Evolutionary conservation across 1,139 yeast genomes (phyloP), one percentile per base, ranked within the genome.

Genomic region (Yamadazyma jaroonii): DNA sequence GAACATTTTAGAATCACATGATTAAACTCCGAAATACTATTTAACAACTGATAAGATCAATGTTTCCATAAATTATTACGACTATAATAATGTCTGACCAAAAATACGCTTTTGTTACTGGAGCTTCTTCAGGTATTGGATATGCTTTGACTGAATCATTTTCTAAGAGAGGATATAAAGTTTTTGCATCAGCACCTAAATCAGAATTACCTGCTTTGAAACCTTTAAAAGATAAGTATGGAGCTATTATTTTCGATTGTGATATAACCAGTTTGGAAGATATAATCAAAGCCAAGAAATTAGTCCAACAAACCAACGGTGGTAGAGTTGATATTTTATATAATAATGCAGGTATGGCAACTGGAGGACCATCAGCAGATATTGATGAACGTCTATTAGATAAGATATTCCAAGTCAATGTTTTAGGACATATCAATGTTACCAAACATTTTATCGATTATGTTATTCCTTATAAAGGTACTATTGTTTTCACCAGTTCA

Each of bases 81-180:
- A n/a, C n/a, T n/a, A 4, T 6, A 17, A 17, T 17, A 17, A 17
- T 17, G 20, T 17, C 20, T 4, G 20, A 17, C 6, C 45, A 39
- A 29, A 48, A 48, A 30, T 47, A 46, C 47, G 73, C 72, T 9
- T 53, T 67, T 5, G 50, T 67, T 14, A 58, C 68, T 1, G 73
- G 73, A 3, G 71, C 72, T 3, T 62, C 71, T 3, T 58, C 67
- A 4, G 73, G 73, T 3, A 67, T 67, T 38, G 74, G 74, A 3
- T 61, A 53, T 40, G 55, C 57, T 12, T 34, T 66, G 35, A 51
- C 66, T 9, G 47, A 48, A 13, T 55, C 52, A n/a, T 52, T 67
- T 32, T 47, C 57, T 25, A 53, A 53, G 41, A 48, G 50, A 26
- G 72, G 72, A 0, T 67, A 63, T 45, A 52, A 55, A 32, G 68